Evolutionary conservation across 139 green algal species (phyloP).

Genomic region (Volvox reticuliferus): DNA sequence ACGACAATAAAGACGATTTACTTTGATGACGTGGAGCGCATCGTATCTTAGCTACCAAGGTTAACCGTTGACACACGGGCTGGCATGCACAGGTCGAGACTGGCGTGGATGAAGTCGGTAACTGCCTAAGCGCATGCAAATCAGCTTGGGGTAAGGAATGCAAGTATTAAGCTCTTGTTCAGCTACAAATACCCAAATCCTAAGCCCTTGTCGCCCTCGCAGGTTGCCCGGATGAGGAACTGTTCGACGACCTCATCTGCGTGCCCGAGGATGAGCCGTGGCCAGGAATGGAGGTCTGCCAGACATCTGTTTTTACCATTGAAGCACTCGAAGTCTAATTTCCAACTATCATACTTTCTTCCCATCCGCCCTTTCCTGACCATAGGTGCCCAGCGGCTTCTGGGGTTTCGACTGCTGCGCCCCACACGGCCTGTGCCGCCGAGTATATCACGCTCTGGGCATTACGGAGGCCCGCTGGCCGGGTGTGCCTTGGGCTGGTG

Average conservation of each 20-base stretch:
- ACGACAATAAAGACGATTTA: neutral
- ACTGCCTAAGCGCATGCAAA: constrained; percentile 17
- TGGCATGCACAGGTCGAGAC: constrained; percentile 41
- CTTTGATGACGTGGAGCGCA: neutral
- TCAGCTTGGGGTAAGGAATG: constrained; percentile 48
- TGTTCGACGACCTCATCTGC: constrained; percentile 59
- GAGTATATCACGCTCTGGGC: constrained; percentile 58
- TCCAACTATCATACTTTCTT: neutral
- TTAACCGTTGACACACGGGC: neutral
- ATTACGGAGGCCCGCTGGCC: constrained; percentile 50
- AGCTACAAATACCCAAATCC: neutral
- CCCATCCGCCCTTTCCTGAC: neutral
- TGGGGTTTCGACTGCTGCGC: constrained; percentile 79
- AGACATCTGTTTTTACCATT: neutral
- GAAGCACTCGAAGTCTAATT: neutral
- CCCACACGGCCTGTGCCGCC: constrained; percentile 62
- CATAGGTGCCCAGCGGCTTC: constrained; percentile 60
- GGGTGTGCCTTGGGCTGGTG: neutral
- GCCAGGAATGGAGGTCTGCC: constrained; percentile 27
- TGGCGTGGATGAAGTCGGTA: constrained; percentile 56
- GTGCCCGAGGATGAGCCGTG: constrained; percentile 21
- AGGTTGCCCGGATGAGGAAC: constrained; percentile 55
- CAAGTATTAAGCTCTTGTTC: neutral
- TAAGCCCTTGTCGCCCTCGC: neutral
- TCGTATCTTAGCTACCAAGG: neutral